A percentile compares a stretch with the other conserved stretches of the same genome.
These are phyloP conservation scores for Neurospora pannonica DNA, from an alignment of 495 filamentous ascomycete genomes.

Conservation along the genomic window DNA sequence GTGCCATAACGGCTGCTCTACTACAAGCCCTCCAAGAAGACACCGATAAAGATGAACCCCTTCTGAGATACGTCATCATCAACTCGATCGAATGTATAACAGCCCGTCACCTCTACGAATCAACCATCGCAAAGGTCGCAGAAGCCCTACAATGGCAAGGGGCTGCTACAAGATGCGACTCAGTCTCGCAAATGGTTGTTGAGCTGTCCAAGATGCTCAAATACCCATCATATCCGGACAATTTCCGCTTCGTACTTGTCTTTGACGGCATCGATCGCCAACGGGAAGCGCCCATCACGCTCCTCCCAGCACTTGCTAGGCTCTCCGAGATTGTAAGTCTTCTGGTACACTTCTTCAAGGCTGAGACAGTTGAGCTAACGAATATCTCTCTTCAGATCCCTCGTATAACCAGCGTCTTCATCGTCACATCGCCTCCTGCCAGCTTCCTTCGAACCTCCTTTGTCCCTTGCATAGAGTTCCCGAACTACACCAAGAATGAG, in stretches of 20 bases:
- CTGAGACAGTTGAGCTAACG: background rate
- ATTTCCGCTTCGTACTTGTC: slow-evolving; percentile 60
- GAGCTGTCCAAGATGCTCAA: slow-evolving; percentile 53
- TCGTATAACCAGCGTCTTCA: slow-evolving; percentile 65
- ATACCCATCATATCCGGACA: slow-evolving; percentile 26
- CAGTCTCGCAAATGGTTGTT: slow-evolving; percentile 60
- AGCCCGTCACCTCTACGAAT: slow-evolving; percentile 75
- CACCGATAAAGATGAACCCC: background rate
- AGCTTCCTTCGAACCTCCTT: slow-evolving; percentile 62
- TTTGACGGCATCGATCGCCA: slow-evolving; percentile 89
- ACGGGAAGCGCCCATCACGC: slow-evolving; percentile 66
- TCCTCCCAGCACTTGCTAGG: slow-evolving; percentile 56
- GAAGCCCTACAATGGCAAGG: slow-evolving; percentile 39
- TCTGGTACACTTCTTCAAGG: background rate
- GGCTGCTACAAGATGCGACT: slow-evolving; percentile 56
- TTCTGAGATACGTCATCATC: slow-evolving; percentile 58
- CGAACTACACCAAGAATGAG: slow-evolving; percentile 73
- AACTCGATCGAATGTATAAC: slow-evolving; percentile 83
- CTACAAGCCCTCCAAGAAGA: slow-evolving; percentile 29
- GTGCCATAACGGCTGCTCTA: slow-evolving; percentile 53
- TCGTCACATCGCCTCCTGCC: slow-evolving; percentile 64
- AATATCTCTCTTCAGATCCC: slow-evolving; percentile 54
- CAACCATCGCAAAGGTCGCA: slow-evolving; percentile 44
- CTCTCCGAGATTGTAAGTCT: slow-evolving; percentile 24
- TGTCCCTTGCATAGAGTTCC: slow-evolving; percentile 73